These are phyloP conservation scores for Aspergillus avenaceus DNA, from an alignment of 495 filamentous ascomycete species.

Conservation along the genomic window DNA sequence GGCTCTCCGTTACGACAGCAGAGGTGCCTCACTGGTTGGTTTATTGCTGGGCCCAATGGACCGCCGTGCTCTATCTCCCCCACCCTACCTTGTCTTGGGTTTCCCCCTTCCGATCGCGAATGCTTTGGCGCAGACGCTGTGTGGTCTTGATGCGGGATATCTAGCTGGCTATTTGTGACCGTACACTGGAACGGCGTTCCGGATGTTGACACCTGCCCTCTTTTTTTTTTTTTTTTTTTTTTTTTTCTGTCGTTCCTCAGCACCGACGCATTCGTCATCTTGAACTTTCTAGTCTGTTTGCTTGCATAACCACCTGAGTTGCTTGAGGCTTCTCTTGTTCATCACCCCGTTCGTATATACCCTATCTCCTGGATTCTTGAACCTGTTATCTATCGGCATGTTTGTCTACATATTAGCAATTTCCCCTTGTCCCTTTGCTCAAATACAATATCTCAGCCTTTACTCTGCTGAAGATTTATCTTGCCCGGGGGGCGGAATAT, in stretches of 20 bases:
- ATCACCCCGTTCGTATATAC: conserved; percentile 8
- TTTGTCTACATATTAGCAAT: conserved; percentile 1
- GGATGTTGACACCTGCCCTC: conserved; percentile 15
- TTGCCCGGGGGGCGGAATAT: not conserved
- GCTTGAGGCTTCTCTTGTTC: conserved; percentile 11
- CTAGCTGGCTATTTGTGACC: conserved; percentile 6
- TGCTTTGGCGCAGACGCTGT: conserved; percentile 2
- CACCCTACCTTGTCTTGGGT: not conserved
- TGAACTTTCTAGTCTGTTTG: not conserved
- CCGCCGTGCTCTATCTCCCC: not conserved
- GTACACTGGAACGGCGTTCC: conserved; percentile 13
- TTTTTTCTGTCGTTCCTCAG: conserved; percentile 13
- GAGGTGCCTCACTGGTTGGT: not conserved
- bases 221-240: conserved; percentile 13
- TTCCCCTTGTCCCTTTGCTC: not conserved
- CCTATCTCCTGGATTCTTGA: not conserved
- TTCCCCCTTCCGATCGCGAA: not conserved
- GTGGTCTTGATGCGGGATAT: conserved; percentile 13
- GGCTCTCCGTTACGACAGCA: conserved; percentile 10
- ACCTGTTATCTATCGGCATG: not conserved
- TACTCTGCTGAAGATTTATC: not conserved
- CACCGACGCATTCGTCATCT: no score
- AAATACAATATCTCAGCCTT: not conserved
- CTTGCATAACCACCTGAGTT: conserved; percentile 6
- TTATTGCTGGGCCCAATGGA: conserved; percentile 40